A percentile compares a stretch with the other conserved stretches of the same genome.
Conservation (phyloP, 371 early-diverging fungal genomes). For the Apophysomyces ossiformis region DNA sequence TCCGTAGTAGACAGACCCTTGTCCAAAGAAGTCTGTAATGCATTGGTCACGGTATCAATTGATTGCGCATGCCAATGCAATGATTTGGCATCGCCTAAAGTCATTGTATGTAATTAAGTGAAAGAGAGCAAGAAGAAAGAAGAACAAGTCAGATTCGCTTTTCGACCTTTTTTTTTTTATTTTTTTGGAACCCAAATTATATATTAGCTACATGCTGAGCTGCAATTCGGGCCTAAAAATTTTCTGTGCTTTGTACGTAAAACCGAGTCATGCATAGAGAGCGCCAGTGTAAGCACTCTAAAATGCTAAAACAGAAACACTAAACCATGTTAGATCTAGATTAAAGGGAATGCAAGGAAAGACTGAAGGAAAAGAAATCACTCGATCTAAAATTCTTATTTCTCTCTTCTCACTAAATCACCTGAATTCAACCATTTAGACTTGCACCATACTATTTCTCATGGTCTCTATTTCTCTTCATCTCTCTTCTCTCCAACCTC, state of each 20-base stretch:
- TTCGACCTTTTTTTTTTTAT: too few relatives aligned
- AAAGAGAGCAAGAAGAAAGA: not conserved
- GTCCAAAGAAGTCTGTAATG: constrained; percentile 17
- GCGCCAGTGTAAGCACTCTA: not conserved
- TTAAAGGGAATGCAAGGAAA: too few relatives aligned
- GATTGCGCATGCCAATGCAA: constrained; percentile 25
- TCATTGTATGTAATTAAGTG: not conserved
- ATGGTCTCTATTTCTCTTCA: too few relatives aligned
- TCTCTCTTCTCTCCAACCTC: too few relatives aligned
- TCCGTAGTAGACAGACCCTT: constrained; percentile 23
- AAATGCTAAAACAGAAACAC: not conserved
- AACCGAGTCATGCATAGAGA: not conserved
- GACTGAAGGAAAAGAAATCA: too few relatives aligned
- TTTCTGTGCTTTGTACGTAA: not conserved
- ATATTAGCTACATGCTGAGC: constrained; percentile 2
- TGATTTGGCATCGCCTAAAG: not conserved
- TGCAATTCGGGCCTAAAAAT: not conserved
- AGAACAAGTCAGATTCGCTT: not conserved
- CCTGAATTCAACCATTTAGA: too few relatives aligned
- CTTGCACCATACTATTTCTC: too few relatives aligned
- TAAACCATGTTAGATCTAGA: too few relatives aligned
- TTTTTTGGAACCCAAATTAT: too few relatives aligned
- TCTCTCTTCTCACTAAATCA: too few relatives aligned
- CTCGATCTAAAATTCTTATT: too few relatives aligned
- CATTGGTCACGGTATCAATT: constrained; percentile 17